Evolutionary conservation across 768 basidiomycete species (phyloP).

Genomic region (Suillus variegatus): DNA sequence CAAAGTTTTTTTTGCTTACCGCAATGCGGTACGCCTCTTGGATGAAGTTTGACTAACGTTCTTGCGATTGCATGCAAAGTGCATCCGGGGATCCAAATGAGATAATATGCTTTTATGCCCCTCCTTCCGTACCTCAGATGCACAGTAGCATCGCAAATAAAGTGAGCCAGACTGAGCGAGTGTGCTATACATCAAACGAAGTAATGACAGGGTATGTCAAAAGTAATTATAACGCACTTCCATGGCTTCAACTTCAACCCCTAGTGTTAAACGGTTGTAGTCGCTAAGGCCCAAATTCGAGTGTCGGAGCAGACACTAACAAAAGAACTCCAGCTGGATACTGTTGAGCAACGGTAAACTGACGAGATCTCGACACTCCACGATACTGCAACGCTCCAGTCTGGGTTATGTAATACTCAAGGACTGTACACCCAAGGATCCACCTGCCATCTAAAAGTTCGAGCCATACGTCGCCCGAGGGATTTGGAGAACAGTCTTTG

Average conservation of each 20-base stretch:
- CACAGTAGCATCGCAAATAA: neutral
- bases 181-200: neutral
- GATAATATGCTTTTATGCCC: too few species aligned
- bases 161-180: neutral
- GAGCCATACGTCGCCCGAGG: constrained; percentile 29
- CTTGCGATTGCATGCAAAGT: too few species aligned
- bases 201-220: neutral
- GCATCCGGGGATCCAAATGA: too few species aligned
- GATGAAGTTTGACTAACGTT: too few species aligned
- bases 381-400: constrained; percentile 39
- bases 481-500: constrained; percentile 26
- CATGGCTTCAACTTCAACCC: neutral
- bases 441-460: constrained; percentile 16
- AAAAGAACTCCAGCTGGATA: too few species aligned
- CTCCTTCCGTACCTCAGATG: neutral
- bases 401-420: constrained; percentile 4
- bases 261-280: too few species aligned
- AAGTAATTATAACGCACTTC: neutral
- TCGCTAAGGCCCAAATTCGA: too few species aligned
- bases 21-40: too few species aligned
- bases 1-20: too few species aligned
- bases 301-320: too few species aligned
- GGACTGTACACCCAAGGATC: constrained; percentile 23
- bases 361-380: too few species aligned
- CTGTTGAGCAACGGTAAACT: too few species aligned